phyloP scores from a whole-genome alignment of 306 rosid species.

The Glycine tomentella region DNA sequence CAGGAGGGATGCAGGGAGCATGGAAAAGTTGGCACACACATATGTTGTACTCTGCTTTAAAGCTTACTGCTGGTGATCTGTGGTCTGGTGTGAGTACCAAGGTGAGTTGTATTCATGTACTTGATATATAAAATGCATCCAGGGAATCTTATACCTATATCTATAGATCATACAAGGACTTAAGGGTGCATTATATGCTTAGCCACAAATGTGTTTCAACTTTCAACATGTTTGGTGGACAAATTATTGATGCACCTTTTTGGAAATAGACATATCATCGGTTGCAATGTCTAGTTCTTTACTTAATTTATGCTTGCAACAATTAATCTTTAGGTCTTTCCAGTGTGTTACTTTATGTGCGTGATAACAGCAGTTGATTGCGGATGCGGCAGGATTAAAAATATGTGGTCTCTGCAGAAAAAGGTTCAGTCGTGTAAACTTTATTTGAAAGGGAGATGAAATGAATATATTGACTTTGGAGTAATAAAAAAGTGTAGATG shows the following conservation, averaged over 20 bases:
- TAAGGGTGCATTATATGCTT: background rate
- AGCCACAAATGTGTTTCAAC: slow-evolving; percentile 34
- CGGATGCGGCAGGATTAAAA: slow-evolving; percentile 42
- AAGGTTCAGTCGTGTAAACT: slow-evolving; percentile 38
- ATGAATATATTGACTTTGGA: background rate
- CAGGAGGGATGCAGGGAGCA: background rate
- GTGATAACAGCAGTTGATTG: slow-evolving; percentile 63
- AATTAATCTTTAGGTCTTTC: slow-evolving; percentile 33
- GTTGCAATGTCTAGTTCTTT: slow-evolving; percentile 32
- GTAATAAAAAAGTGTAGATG: slow-evolving; percentile 5
- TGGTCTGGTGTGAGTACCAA: slow-evolving; percentile 4
- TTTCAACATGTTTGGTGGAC: slow-evolving; percentile 32
- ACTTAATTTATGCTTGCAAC: slow-evolving; percentile 32
- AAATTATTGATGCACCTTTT: slow-evolving; percentile 43
- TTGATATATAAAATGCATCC: slow-evolving; percentile 38
- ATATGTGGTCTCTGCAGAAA: background rate
- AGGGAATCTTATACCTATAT: background rate
- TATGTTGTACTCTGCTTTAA: background rate
- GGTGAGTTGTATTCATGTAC: slow-evolving; percentile 22
- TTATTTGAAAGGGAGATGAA: slow-evolving; percentile 28
- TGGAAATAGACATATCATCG: slow-evolving; percentile 32
- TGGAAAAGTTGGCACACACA: background rate
- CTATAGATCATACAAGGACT: slow-evolving; percentile 22
- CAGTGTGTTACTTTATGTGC: slow-evolving; percentile 45
- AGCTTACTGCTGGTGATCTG: background rate